Evolutionary conservation across 2,329 filamentous ascomycete species (phyloP).

Genomic region (Calonectria multiphialidica): DNA sequence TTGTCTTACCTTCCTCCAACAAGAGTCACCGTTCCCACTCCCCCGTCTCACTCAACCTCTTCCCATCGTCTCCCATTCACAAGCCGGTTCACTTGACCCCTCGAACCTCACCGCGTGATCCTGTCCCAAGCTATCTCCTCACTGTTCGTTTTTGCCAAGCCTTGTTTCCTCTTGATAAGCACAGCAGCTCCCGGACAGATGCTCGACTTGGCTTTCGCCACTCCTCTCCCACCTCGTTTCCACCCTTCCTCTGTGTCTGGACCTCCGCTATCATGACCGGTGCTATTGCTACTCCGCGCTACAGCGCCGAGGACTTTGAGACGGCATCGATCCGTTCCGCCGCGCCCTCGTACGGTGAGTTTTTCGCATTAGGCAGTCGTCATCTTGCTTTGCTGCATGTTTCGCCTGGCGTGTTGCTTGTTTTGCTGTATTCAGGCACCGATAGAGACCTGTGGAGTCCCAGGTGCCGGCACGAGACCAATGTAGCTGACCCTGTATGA

Average conservation of each 20-base stretch:
- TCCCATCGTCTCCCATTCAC: constrained; percentile 28
- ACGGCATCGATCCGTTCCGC: constrained; percentile 75
- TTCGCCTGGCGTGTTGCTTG: constrained; percentile 7
- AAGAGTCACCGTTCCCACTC: constrained; percentile 36
- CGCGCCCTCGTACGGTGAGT: constrained; percentile 76
- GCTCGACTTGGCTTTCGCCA: constrained; percentile 37
- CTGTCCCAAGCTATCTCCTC: constrained; percentile 1
- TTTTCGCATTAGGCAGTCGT: neutral
- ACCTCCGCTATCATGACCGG: constrained; percentile 47
- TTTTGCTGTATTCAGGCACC: constrained; percentile 4
- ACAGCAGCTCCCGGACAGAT: constrained; percentile 33
- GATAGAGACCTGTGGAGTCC: constrained; percentile 14
- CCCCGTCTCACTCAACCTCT: constrained; percentile 36
- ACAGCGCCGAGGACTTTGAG: constrained; percentile 70
- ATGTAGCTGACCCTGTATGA: constrained; percentile 30
- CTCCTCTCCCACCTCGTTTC: constrained; percentile 34
- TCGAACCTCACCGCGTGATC: constrained; percentile 22
- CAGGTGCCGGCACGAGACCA: constrained; percentile 31
- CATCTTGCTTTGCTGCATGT: constrained; percentile 12
- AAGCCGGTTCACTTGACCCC: constrained; percentile 29
- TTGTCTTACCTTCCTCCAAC: constrained; percentile 41
- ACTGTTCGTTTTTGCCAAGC: constrained; percentile 18
- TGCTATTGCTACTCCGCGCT: constrained; percentile 47
- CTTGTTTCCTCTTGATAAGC: constrained; percentile 23
- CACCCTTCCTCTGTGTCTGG: constrained; percentile 25